A percentile compares a stretch with the other conserved stretches of the same genome.
These are phyloP conservation scores for Canariomyces notabilis DNA, from an alignment of 2,329 filamentous ascomycete species.

Conservation along the genomic window DNA sequence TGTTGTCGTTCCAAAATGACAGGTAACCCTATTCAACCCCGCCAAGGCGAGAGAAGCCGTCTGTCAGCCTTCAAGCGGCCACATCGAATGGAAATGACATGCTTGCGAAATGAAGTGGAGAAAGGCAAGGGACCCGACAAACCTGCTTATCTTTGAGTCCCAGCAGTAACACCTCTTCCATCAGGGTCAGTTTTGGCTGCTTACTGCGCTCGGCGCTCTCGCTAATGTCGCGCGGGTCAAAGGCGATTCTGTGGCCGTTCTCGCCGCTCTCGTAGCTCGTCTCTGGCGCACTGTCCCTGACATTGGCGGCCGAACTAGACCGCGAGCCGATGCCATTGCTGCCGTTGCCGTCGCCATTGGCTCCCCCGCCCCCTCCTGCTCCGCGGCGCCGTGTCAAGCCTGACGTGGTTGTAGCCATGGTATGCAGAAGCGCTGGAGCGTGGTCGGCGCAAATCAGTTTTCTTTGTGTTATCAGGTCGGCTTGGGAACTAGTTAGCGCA, in stretches of 20 bases:
- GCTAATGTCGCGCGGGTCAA: slow-evolving; percentile 93
- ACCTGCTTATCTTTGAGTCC: slow-evolving; percentile 99
- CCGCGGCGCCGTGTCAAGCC: slow-evolving; percentile 63
- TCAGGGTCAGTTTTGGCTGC: slow-evolving; percentile 95
- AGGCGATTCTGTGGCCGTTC: slow-evolving; percentile 98
- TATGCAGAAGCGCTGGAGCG: not conserved
- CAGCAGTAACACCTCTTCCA: slow-evolving; percentile 95
- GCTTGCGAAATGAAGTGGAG: not conserved
- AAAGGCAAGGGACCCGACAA: slow-evolving; percentile 6
- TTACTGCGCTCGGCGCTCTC: slow-evolving; percentile 95
- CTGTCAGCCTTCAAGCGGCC: not conserved
- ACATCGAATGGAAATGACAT: not conserved
- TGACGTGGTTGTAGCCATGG: slow-evolving; percentile 40
- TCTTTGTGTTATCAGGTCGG: not conserved
- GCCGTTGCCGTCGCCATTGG: slow-evolving; percentile 56
- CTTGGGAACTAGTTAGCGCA: too few relatives aligned
- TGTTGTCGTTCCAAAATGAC: slow-evolving; percentile 99
- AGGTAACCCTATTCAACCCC: slow-evolving; percentile 70
- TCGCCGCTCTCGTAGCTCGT: slow-evolving; percentile 89
- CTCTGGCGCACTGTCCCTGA: slow-evolving; percentile 53
- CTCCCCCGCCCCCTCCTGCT: slow-evolving; percentile 60
- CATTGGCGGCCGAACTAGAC: slow-evolving; percentile 51
- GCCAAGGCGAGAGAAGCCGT: not conserved
- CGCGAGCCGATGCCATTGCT: slow-evolving; percentile 52
- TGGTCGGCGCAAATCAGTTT: not conserved